These are phyloP conservation scores for Aaosphaeria arxii DNA, from an alignment of 2,329 filamentous ascomycete genomes.

Conservation along the genomic window DNA sequence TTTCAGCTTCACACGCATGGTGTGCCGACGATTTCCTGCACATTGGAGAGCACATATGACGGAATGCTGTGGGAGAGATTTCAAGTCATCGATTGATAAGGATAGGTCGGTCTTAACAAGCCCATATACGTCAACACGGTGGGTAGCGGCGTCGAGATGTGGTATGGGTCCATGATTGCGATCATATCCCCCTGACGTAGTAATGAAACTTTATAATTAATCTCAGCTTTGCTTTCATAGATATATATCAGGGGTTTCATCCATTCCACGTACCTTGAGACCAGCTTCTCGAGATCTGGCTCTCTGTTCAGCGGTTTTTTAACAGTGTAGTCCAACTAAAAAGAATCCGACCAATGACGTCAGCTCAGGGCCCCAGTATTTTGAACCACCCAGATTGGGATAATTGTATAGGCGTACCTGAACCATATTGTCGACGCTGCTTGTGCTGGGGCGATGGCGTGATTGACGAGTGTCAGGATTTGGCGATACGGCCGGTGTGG, in stretches of 20 bases:
- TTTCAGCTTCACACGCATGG: constrained; percentile 58
- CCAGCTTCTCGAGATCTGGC: constrained; percentile 43
- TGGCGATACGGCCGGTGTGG: background rate
- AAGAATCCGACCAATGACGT: constrained; percentile 7
- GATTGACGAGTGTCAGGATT: background rate
- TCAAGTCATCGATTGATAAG: constrained; percentile 48
- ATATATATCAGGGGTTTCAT: background rate
- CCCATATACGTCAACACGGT: constrained; percentile 50
- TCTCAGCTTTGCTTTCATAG: background rate
- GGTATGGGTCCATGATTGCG: constrained; percentile 57
- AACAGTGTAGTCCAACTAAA: constrained; percentile 40
- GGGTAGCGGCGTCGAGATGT: constrained; percentile 40
- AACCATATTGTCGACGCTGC: background rate
- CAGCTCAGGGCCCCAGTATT: constrained; percentile 1
- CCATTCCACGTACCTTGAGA: constrained; percentile 36
- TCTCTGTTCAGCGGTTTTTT: constrained; percentile 50
- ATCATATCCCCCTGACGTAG: constrained; percentile 50
- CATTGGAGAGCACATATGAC: constrained; percentile 59
- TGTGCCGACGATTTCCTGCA: constrained; percentile 59
- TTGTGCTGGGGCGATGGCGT: constrained; percentile 1
- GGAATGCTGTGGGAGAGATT: constrained; percentile 51
- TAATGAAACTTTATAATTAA: constrained; percentile 47
- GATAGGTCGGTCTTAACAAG: constrained; percentile 43
- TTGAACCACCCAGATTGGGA: constrained; percentile 9
- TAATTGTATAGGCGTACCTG: constrained; percentile 1